Base-by-base conservation (phyloP, 768 basidiomycete species). In the Tubosaeta brunneosetosa region DNA sequence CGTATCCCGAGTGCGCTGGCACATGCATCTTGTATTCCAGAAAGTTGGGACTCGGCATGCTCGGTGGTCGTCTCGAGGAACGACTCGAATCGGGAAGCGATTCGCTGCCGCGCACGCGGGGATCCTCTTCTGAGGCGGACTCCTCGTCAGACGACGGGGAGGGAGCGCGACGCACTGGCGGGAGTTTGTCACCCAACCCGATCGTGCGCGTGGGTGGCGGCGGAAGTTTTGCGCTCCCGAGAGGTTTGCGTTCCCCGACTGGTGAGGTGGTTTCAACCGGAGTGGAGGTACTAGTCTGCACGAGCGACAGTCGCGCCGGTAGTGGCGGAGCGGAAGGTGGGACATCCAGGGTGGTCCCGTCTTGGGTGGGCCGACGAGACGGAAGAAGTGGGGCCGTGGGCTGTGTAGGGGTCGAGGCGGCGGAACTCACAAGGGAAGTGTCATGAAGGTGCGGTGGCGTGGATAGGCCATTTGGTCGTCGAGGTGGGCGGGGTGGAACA, bases 151-250 rank as follows among this genome's bases (percentile, higher is more conserved):
- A 51, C 50, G 70, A 61, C 47, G 76, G 74, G 0, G 74, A 68
- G 2, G 63, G 61, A 1, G 77, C 67, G 4, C 76, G 77, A 26
- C 84, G 78, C 25, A 80, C 65, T 3, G 85, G 79, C 6, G 89
- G 88, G 14, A 89, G 74, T 59, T 82, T 88, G 58, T 84, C 85
- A 1, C 86, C 84, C 0, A 78, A 72, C 1, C 72, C 86, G 42
- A 90, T 89, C 0, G 74, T 84, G 6, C 89, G 85, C 0, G 83
- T 86, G 0, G 89, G 89, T 0, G 89, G 89, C 0, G 89, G 89
- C 0, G 80, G 86, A 22, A 84, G 77, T 52, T 68, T 77, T 33
- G 66, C 40, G 66, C 59, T 25, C n/a, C 62, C 62, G 9, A 61
- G 29, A 26, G 52, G 36, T 57, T 63, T 69, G 19, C 71, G 70